Conservation (phyloP, 768 basidiomycete species). For the Macrolepiota albuminosa region DNA sequence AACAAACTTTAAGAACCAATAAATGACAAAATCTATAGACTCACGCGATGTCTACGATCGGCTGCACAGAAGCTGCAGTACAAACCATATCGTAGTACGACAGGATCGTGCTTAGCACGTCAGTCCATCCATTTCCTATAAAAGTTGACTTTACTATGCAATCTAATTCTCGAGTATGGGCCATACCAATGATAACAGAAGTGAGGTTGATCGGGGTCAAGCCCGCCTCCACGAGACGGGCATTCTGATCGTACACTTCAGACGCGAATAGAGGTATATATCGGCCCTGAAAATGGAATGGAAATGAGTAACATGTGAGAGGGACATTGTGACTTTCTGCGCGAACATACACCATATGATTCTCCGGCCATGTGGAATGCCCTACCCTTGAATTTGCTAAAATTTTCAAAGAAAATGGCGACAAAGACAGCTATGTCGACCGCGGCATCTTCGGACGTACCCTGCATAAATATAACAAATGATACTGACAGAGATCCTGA, state of each 20-base stretch:
- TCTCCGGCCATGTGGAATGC: conserved; percentile 67
- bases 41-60: conserved; percentile 43
- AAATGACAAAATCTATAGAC: conserved; percentile 27
- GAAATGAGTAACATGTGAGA: too few species aligned
- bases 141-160: background rate
- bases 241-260: conserved; percentile 72
- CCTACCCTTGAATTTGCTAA: conserved; percentile 64
- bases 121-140: conserved; percentile 60
- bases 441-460: conserved; percentile 63
- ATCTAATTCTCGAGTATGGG: background rate
- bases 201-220: conserved; percentile 59
- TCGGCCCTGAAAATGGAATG: conserved; percentile 42
- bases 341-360: conserved; percentile 60
- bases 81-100: conserved; percentile 51
- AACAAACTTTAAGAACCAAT: conserved; percentile 14
- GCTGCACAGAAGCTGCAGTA: conserved; percentile 42
- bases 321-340: background rate
- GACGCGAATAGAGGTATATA: conserved; percentile 75
- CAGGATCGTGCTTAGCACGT: conserved; percentile 39
- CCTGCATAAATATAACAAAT: conserved; percentile 25
- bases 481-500: background rate
- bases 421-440: conserved; percentile 69
- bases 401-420: conserved; percentile 70
- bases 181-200: conserved; percentile 66
- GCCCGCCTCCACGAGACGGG: conserved; percentile 44